Base-by-base conservation (phyloP, 805 yeast genomes). In the Starmera pachycereana region DNA sequence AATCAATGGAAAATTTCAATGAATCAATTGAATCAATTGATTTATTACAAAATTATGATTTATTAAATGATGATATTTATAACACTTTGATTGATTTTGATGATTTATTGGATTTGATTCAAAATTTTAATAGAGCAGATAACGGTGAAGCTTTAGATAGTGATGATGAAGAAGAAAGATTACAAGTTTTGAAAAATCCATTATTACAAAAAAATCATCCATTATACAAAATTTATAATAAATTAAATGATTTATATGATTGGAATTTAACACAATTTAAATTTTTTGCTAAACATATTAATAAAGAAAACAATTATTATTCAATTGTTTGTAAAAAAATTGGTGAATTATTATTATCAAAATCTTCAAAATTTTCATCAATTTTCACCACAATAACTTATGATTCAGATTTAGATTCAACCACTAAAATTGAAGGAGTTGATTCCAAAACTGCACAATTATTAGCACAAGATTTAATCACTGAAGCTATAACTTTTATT, bases 41-140 rank as follows among this genome's bases (percentile, higher is more conserved):
- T 41, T 37, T 58, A 16, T 38, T 48, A 19, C 12, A 53, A 36
- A 46, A 54, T 11, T 61, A 57, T 41, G 54, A 56, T 1, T 53
- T 63, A 40, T 60, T 68, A 37, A 62, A 65, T 40, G 57, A 57
- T 12, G 68, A 72, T 27, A 64, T 61, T 36, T 69, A 72, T 42
- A 78, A 74, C 41, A 66, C 73, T 29, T 62, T 83, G 46, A 72
- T 74, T 40, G 67, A 75, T 1, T 61, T 79, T 36, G 84, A 82
- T 54, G 90, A 81, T 54, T 61, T 81, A 44, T 58, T 83, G 29
- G 89, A 81, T 41, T 73, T 82, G 44, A 66, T 79, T 29, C 76
- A 74, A 45, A 74, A 76, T 51, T 81, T 82, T 45, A 89, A 87
- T 25, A 64, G 67, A 34, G 71, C 68, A 33, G 61, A 63, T 16